Evolutionary conservation across 1,139 yeast genomes (phyloP), one percentile per base, ranked within the genome.

Genomic region (Saccharomyces hybrid): DNA sequence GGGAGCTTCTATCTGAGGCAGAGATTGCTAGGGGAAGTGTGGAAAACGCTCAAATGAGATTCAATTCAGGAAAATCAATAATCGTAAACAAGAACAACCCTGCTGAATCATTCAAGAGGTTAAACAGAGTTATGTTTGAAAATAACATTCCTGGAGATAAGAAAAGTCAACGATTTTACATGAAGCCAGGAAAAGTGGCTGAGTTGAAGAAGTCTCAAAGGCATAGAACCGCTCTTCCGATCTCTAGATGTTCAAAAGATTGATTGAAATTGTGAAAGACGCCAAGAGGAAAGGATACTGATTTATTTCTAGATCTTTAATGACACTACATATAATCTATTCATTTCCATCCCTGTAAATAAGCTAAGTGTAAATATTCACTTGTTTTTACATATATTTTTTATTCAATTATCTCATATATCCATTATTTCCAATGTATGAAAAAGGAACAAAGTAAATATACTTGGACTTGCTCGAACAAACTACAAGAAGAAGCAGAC

Each of bases 241-340:
- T n/a, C n/a, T n/a, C n/a, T n/a, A n/a, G n/a, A n/a, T n/a, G 47
- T 73, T 79, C 64, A 73, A 74, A 59, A 69, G 76, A 57, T 64
- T 79, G 55, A 75, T 79, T 61, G 68, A 67, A 16, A 70, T 77
- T 47, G 80, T 79, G 46, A 75, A 73, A 57, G 80, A 77, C 56
- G 82, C 82, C 38, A 79, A 74, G 64, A 76, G 82, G 68, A 78
- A 76, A 63, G 83, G 83, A 51, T 29, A 29, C 32, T 29, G n/a
- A 29, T 13, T 29, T 29, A 4, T 5, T 13, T 29, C 5, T 13
- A 14, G 5, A 0, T 34, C 20, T 34, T 14, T 0, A 14, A 34
- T 14, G 11, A 4, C 23, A 4, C 2, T 6, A 34, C 4, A 34
- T 34, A 8, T 14, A 34, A 3, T 14, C 23, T 14, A 16, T 38